Base-by-base conservation (phyloP, 1,284 basidiomycete species). In the Vanrija sp. region DNA sequence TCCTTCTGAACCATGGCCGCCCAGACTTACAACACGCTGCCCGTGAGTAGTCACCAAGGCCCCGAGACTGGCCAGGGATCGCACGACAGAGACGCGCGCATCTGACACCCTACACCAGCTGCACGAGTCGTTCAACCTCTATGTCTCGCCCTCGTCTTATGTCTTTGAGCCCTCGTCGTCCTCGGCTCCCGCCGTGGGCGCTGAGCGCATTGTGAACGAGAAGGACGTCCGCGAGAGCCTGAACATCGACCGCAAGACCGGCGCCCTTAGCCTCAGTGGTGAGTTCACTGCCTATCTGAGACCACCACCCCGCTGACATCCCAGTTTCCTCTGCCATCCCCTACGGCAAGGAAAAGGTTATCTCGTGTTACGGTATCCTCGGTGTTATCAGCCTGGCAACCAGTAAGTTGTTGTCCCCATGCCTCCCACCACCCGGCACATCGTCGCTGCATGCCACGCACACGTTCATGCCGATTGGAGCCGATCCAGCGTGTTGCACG, bases 331-430 rank as follows among this genome's bases (percentile, higher is more conserved):
- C 65, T 0, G 64, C 65, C 18, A 69, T 75, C 10, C 78, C 77
- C 0, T 60, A 74, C 5, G 72, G 72, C 1, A 64, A 69, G 12
- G 78, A 79, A 41, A 76, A 76, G 62, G 75, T 78, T 36, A 73
- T 78, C 35, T 75, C 76, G n/a, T 77, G 78, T 50, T 91, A 89
- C 75, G 93, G 91, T 50, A 87, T 96, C 61, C 78, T 91, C 48
- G 93, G 92, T 50, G 80, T 91, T 68, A 85, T 96, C 63, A 86
- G 87, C 18, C 79, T 97, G 53, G 83, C 89, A n/a, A 79, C 88
- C 57, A 88, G 91, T 94, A 69, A 63, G 88, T 81, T 14, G 51
- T 16, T 9, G 5, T 31, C 12, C n/a, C 31, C 9, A 31, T 31
- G 31, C 8, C 10, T 12, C 31, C 31, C 31, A 31, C 12, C 12